Base-by-base conservation (phyloP, 2,329 filamentous ascomycete species). In the Emmonsia crescens region DNA sequence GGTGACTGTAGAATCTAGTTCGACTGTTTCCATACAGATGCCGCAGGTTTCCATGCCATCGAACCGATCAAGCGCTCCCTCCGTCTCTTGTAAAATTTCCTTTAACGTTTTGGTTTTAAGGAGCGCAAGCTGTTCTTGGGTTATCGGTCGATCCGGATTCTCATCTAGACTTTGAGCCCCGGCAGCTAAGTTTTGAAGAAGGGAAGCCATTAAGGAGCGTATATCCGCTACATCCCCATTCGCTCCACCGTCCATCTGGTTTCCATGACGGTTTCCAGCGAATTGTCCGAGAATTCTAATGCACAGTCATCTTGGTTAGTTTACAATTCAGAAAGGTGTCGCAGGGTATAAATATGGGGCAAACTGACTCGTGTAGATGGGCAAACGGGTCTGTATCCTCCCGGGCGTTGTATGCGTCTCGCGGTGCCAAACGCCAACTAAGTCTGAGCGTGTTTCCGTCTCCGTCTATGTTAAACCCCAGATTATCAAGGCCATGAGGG, bases 11-110 rank as follows among this genome's bases (percentile, higher is more conserved):
- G 89, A 85, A 12, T 85, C 88, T 42, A 89, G 71, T 31, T 84
- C 81, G 64, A 95, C 87, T 33, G 89, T 84, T 61, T 96, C 91
- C 79, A 97, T 96, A 75, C 94, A 99, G 62, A 99, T 96, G 42
- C 89, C 92, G 73, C 94, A 99, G 70, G 96, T 92, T 1, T 83
- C 84, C 59, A 79, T 82, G 49, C 85, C 87, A 62, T 88, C 89
- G 5, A 77, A 75, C 6, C 82, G 83, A 60, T 95, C 78, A 82
- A 95, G 87, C 49, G 86, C 82, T 62, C 83, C 83, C 66, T 86
- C 46, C 21, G 21, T 88, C 67, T 87, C 88, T 9, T 89, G 84
- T 5, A 99, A 77, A 3, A 83, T 81, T 31, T 83, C 83, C 82
- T 63, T 86, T 82, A 0, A 90, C 82, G 9, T 93, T 93, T 2